phyloP scores from a whole-genome alignment of 2,329 filamentous ascomycete genomes.

The Colletotrichum sp. region DNA sequence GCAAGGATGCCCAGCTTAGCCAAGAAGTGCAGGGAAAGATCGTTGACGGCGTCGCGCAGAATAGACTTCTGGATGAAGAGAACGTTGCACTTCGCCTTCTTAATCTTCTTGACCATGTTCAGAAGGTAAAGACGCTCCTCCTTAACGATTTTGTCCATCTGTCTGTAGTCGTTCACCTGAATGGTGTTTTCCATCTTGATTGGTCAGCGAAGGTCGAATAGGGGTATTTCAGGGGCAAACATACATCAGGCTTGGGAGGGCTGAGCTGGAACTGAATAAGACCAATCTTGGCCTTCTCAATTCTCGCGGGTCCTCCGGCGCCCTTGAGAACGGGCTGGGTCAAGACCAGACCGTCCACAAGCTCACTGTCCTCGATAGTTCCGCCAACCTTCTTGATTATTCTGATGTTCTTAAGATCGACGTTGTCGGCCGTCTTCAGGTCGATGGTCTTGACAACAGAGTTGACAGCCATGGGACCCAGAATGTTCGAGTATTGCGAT shows the following conservation, averaged over 20 bases:
- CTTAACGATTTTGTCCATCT: slow-evolving; percentile 99
- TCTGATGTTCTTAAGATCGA: slow-evolving; percentile 94
- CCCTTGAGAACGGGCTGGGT: slow-evolving; percentile 94
- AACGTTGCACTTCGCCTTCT: slow-evolving; percentile 99
- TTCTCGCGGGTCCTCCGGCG: slow-evolving; percentile 85
- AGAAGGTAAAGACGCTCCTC: slow-evolving; percentile 97
- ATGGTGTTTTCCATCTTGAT: slow-evolving; percentile 97
- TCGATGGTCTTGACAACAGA: slow-evolving; percentile 96
- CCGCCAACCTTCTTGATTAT: slow-evolving; percentile 98
- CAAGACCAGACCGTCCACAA: slow-evolving; percentile 92
- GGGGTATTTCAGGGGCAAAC: slow-evolving; percentile 32
- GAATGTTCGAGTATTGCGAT: slow-evolving; percentile 91
- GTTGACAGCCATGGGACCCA: slow-evolving; percentile 98
- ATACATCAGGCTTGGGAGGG: slow-evolving; percentile 93
- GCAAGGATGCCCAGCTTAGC: slow-evolving; percentile 95
- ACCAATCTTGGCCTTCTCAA: slow-evolving; percentile 97
- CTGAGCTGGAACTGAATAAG: slow-evolving; percentile 99
- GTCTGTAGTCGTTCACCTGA: slow-evolving; percentile 97
- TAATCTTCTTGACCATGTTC: slow-evolving; percentile 99
- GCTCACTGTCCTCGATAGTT: slow-evolving; percentile 97
- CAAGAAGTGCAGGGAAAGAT: slow-evolving; percentile 95
- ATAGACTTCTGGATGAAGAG: slow-evolving; percentile 99
- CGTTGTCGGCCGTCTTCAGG: slow-evolving; percentile 92
- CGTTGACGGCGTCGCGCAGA: slow-evolving; percentile 95
- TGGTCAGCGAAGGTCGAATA: slow-evolving; percentile 20